Conservation (phyloP, 805 yeast genomes). For the Candida maris region DNA sequence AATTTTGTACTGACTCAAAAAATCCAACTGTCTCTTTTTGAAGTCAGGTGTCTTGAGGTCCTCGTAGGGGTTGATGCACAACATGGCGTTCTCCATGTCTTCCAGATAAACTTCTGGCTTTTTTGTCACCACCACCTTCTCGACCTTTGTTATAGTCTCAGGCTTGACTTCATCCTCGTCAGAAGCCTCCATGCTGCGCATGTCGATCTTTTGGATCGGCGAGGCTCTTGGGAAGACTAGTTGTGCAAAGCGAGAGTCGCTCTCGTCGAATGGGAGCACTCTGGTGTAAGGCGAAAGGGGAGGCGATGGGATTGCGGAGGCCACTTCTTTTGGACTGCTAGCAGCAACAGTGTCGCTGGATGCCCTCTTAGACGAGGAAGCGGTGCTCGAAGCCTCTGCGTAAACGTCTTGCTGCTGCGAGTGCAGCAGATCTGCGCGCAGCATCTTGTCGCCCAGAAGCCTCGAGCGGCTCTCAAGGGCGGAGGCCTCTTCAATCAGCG, state of each 20-base stretch:
- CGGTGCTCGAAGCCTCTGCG: not conserved
- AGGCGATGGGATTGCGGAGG: slow-evolving; percentile 35
- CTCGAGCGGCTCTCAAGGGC: slow-evolving; percentile 1
- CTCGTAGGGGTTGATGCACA: slow-evolving; percentile 52
- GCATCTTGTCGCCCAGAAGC: not conserved
- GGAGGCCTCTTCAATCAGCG: slow-evolving; percentile 2
- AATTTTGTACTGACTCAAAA: slow-evolving; percentile 49
- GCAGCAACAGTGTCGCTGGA: slow-evolving; percentile 5
- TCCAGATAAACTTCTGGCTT: slow-evolving; percentile 43
- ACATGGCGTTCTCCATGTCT: slow-evolving; percentile 38
- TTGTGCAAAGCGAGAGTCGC: slow-evolving; percentile 27
- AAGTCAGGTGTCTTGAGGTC: slow-evolving; percentile 40
- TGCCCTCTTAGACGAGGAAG: slow-evolving; percentile 4
- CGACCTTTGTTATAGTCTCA: slow-evolving; percentile 1
- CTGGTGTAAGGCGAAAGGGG: slow-evolving; percentile 36
- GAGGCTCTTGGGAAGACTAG: slow-evolving; percentile 26
- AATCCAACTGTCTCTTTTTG: slow-evolving; percentile 47
- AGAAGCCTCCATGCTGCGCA: slow-evolving; percentile 9
- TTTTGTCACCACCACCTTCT: slow-evolving; percentile 7
- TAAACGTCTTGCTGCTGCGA: not conserved
- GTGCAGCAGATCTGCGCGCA: not conserved
- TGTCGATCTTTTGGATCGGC: slow-evolving; percentile 8
- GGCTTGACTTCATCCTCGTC: slow-evolving; percentile 9
- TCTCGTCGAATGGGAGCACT: slow-evolving; percentile 22
- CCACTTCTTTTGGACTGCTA: slow-evolving; percentile 9